Evolutionary conservation across 1,139 yeast species (phyloP).

Genomic region (Lodderomyces beijingensis): DNA sequence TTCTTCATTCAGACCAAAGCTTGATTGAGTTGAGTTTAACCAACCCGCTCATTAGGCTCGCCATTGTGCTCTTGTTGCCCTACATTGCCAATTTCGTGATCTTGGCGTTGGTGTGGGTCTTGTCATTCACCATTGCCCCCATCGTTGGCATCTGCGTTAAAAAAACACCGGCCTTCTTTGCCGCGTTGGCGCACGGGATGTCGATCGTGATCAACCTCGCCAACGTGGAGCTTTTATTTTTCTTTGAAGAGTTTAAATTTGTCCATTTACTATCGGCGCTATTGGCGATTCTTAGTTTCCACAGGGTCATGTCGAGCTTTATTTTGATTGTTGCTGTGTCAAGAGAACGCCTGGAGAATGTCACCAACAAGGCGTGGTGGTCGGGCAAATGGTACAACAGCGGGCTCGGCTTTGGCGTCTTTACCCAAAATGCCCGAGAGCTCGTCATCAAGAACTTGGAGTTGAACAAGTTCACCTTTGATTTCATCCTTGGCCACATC

Average conservation of each 20-base stretch:
- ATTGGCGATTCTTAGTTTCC: constrained; percentile 52
- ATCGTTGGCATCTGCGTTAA: constrained; percentile 33
- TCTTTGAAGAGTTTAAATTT: constrained; percentile 62
- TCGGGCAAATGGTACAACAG: constrained; percentile 68
- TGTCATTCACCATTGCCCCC: constrained; percentile 50
- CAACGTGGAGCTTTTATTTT: constrained; percentile 57
- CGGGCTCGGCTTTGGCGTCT: constrained; percentile 53
- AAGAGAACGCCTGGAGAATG: constrained; percentile 55
- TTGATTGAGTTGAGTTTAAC: constrained; percentile 42
- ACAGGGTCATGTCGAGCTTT: constrained; percentile 35
- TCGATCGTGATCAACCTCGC: constrained; percentile 52
- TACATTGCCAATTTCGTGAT: constrained; percentile 42
- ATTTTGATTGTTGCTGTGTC: constrained; percentile 47
- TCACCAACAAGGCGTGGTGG: constrained; percentile 78
- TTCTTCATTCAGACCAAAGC: constrained; percentile 61
- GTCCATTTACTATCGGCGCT: constrained; percentile 54
- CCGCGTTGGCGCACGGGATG: constrained; percentile 47
- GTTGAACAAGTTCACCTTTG: constrained; percentile 63
- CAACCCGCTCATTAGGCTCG: constrained; percentile 51
- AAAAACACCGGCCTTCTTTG: constrained; percentile 35
- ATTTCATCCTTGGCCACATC: constrained; percentile 65
- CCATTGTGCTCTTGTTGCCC: constrained; percentile 51
- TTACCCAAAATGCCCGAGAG: constrained; percentile 71
- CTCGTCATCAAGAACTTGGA: constrained; percentile 64
- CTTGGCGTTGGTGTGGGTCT: constrained; percentile 36